phyloP scores from a whole-genome alignment of 352 stramenopile species.

The Ochromonadaceae sp. region DNA sequence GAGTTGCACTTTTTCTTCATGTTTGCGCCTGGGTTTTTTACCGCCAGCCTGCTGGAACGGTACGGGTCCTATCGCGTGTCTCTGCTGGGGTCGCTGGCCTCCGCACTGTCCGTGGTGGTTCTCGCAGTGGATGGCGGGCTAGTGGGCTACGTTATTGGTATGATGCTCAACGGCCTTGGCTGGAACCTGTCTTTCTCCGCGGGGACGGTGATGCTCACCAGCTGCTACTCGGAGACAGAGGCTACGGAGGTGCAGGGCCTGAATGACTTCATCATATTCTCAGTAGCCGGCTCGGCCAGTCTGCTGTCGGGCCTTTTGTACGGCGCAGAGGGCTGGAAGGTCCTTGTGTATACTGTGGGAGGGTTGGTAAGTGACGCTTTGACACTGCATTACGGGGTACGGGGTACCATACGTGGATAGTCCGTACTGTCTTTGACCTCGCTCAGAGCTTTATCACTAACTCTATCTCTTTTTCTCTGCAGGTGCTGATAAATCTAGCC shows the following conservation, averaged over 20 bases:
- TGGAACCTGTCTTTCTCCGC: constrained; percentile 13
- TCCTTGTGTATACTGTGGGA: too few relatives aligned
- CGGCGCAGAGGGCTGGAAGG: too few relatives aligned
- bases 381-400: too few relatives aligned
- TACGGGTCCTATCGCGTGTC: background rate
- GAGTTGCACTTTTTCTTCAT: constrained; percentile 13
- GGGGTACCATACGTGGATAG: too few relatives aligned
- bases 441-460: too few relatives aligned
- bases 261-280: constrained; percentile 24
- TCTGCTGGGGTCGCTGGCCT: background rate
- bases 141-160: background rate
- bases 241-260: constrained; percentile 18
- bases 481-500: too few relatives aligned
- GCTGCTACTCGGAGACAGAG: constrained; percentile 20
- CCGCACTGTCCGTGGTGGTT: background rate
- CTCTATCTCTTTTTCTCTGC: too few relatives aligned
- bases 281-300: constrained; percentile 1
- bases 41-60: background rate
- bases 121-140: background rate
- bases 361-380: too few relatives aligned
- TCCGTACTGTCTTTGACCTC: too few relatives aligned
- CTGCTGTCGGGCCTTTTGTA: constrained; percentile 21
- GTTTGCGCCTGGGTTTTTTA: background rate
- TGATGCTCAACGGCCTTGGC: constrained; percentile 5
- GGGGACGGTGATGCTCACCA: constrained; percentile 11